Evolutionary conservation across 139 green algal species (phyloP).

Genomic region (Chlorella sp.): DNA sequence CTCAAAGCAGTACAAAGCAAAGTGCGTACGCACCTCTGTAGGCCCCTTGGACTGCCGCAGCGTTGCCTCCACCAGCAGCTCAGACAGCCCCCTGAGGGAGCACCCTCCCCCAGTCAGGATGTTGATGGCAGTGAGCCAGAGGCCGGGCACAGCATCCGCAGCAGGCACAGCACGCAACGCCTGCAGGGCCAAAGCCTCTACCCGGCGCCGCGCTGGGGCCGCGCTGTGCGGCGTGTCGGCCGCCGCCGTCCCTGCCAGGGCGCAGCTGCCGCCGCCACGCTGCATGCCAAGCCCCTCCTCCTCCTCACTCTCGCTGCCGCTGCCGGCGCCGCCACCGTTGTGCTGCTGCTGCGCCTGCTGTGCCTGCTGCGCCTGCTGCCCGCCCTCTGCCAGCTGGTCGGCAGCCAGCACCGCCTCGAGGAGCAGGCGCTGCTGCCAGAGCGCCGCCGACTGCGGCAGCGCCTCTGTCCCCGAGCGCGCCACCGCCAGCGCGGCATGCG

Average conservation of each 20-base stretch:
- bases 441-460: slow-evolving; percentile 26
- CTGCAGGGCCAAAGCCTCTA: slow-evolving; percentile 19
- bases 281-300: slow-evolving; percentile 15
- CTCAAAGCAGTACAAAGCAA: too few relatives aligned
- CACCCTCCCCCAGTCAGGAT: neutral
- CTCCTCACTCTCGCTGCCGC: slow-evolving; percentile 4
- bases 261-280: neutral
- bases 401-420: slow-evolving; percentile 40
- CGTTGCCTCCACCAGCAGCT: slow-evolving; percentile 5
- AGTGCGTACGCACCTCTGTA: slow-evolving; percentile 19
- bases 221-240: neutral
- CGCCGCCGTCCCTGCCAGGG: neutral
- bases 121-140: slow-evolving; percentile 36
- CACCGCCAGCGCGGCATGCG: slow-evolving; percentile 45
- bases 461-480: slow-evolving; percentile 41
- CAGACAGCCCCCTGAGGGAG: neutral
- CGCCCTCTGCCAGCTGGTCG: neutral
- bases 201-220: neutral
- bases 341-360: slow-evolving; percentile 3
- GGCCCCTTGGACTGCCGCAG: slow-evolving; percentile 6
- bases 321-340: neutral
- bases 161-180: slow-evolving; percentile 43
- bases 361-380: neutral
- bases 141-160: neutral
- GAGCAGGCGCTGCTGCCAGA: slow-evolving; percentile 55